phyloP scores from a whole-genome alignment of 2,329 filamentous ascomycete species.

The Ophiostoma himal-ulmi region DNA sequence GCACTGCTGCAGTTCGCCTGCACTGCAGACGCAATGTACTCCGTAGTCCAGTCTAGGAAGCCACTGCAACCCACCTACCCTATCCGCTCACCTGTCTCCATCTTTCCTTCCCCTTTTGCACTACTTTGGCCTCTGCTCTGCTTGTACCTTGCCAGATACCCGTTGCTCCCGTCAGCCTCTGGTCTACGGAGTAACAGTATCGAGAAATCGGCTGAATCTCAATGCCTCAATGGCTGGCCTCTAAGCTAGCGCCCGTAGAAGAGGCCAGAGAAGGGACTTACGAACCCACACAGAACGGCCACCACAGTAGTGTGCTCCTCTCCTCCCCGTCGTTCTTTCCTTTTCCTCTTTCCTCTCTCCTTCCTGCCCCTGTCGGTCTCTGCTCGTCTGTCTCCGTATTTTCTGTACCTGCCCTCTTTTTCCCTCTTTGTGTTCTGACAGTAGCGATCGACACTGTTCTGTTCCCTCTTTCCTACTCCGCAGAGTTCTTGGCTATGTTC shows the following conservation, averaged over 20 bases:
- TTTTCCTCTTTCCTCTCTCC: background rate
- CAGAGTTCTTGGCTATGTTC: background rate
- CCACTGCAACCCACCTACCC: slow-evolving; percentile 10
- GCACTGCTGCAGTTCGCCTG: slow-evolving; percentile 1
- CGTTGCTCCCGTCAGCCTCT: background rate
- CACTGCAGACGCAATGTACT: too few species aligned
- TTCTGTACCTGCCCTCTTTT: slow-evolving; percentile 16
- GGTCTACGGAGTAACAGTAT: too few species aligned
- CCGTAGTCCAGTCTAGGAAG: background rate
- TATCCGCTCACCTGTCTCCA: slow-evolving; percentile 12
- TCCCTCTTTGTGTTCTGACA: background rate
- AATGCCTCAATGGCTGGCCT: background rate
- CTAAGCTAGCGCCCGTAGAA: background rate
- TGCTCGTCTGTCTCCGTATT: slow-evolving; percentile 12
- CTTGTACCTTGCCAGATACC: background rate
- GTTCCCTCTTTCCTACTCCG: background rate
- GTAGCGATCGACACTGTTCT: slow-evolving; percentile 11
- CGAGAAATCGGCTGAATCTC: too few species aligned
- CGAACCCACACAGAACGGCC: slow-evolving; percentile 8
- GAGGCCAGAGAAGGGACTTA: background rate
- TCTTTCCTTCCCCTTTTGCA: background rate
- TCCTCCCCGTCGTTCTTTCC: background rate
- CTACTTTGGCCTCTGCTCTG: background rate
- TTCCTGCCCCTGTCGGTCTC: slow-evolving; percentile 8
- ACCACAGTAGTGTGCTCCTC: background rate